These are phyloP conservation scores for Schizosaccharomyces pombe DNA, from an alignment of 805 yeast genomes.

Conservation along the genomic window ASM294v3 CU329670.1:4258501-4259000, in stretches of 20 bases:
- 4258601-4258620: slow-evolving; percentile 41
- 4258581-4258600: slow-evolving; percentile 42
- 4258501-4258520: slow-evolving; percentile 66
- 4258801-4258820: slow-evolving; percentile 90
- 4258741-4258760: slow-evolving; percentile 84
- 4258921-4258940: slow-evolving; percentile 15
- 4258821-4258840: slow-evolving; percentile 66
- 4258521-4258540: slow-evolving; percentile 47
- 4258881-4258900: slow-evolving; percentile 84
- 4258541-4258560: slow-evolving; percentile 69
- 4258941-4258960: slow-evolving; percentile 13
- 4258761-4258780: slow-evolving; percentile 90
- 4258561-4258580: slow-evolving; percentile 64
- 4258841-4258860: slow-evolving; percentile 83
- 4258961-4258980: slow-evolving; percentile 9
- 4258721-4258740: slow-evolving; percentile 59
- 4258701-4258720: slow-evolving; percentile 56
- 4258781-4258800: slow-evolving; percentile 76
- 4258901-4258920: slow-evolving; percentile 82
- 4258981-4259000: slow-evolving; percentile 12
- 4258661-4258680: slow-evolving; percentile 41
- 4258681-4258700: slow-evolving; percentile 43
- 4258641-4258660: slow-evolving; percentile 83
- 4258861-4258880: slow-evolving; percentile 88
- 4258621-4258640: slow-evolving; percentile 79